These are phyloP conservation scores for Cetradonia linearis DNA, from an alignment of 495 filamentous ascomycete species.

Conservation along the genomic window DNA sequence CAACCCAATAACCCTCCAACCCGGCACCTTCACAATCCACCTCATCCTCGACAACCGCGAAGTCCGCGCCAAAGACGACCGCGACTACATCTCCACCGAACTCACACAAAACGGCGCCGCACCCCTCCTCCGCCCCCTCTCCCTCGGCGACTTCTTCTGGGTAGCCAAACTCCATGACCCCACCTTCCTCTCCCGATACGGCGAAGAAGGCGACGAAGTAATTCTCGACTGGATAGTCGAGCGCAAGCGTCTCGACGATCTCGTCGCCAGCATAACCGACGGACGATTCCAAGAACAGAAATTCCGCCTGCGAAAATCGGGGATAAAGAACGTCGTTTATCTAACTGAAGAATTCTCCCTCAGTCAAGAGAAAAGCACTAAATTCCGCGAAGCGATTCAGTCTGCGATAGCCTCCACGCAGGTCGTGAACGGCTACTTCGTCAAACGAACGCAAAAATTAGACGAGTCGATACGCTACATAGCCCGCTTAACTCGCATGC, in stretches of 20 bases:
- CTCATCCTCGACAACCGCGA: constrained; percentile 70
- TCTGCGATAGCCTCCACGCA: constrained; percentile 72
- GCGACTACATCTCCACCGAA: constrained; percentile 68
- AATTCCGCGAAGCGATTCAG: constrained; percentile 54
- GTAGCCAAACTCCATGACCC: constrained; percentile 61
- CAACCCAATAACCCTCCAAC: constrained; percentile 48
- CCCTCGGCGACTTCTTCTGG: constrained; percentile 73
- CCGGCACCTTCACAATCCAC: constrained; percentile 60
- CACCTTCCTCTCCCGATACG: constrained; percentile 42
- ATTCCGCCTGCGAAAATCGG: constrained; percentile 61
- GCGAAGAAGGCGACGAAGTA: constrained; percentile 59
- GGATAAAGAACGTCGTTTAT: constrained; percentile 67
- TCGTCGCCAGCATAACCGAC: constrained; percentile 70
- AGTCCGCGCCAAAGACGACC: constrained; percentile 62
- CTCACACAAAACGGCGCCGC: constrained; percentile 56
- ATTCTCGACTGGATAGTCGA: constrained; percentile 77
- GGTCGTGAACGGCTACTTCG: constrained; percentile 72
- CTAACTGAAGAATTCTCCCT: constrained; percentile 66
- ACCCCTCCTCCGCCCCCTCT: constrained; percentile 55
- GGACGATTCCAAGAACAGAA: constrained; percentile 82
- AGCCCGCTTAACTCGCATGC: constrained; percentile 59
- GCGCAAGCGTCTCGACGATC: constrained; percentile 72
- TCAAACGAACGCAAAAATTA: constrained; percentile 65
- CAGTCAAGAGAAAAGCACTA: constrained; percentile 36
- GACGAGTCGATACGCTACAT: constrained; percentile 77